Evolutionary conservation across 495 filamentous ascomycete genomes (phyloP).

Genomic region (Neurospora hispaniola): DNA sequence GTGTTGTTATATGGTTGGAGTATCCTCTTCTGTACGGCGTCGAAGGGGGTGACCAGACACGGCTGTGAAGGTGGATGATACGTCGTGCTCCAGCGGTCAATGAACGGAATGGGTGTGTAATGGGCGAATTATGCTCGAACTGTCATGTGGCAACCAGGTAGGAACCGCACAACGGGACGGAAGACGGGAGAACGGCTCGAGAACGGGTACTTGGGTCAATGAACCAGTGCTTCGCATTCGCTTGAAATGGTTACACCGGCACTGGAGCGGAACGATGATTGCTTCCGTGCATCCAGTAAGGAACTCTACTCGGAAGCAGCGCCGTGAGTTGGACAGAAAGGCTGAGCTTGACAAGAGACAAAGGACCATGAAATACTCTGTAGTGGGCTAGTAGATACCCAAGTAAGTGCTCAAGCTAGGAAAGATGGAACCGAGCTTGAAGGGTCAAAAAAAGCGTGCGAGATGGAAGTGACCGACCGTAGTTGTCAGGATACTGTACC

Average conservation of each 20-base stretch:
- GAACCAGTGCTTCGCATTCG: background rate
- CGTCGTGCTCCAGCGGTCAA: background rate
- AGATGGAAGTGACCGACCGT: background rate
- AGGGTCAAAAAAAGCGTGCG: background rate
- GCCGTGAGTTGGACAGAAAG: background rate
- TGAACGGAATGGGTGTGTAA: background rate
- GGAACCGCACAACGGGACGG: background rate
- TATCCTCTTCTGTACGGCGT: background rate
- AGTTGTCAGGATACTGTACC: background rate
- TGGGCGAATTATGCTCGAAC: background rate
- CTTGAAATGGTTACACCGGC: background rate
- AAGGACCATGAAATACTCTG: background rate
- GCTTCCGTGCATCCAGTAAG: background rate
- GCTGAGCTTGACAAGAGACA: background rate
- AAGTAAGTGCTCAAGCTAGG: background rate
- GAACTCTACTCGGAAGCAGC: background rate
- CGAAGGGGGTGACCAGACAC: background rate
- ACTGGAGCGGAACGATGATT: background rate
- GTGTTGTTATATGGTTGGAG: background rate
- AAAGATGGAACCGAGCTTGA: background rate
- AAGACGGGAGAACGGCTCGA: background rate
- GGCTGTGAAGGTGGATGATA: background rate
- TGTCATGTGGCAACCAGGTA: background rate
- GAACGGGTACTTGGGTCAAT: background rate
- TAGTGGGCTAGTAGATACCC: background rate